phyloP scores from a whole-genome alignment of 257 asterid genomes.

The Penstemon davidsonii region DNA sequence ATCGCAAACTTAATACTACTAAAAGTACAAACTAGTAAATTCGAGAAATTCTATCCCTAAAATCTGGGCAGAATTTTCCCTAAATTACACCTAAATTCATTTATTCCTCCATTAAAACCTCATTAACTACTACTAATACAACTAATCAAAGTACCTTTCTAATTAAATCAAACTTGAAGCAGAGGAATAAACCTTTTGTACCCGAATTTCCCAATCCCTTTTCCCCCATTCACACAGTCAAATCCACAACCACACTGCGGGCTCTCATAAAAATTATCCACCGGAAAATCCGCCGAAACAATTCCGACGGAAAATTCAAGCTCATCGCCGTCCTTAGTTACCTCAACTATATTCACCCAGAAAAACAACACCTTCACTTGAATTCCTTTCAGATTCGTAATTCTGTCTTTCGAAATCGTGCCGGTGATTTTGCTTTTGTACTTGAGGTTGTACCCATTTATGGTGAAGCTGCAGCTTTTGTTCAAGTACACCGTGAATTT shows the following conservation, averaged over 20 bases:
- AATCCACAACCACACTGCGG: conserved; percentile 90
- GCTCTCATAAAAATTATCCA: conserved; percentile 56
- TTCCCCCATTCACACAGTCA: conserved; percentile 34
- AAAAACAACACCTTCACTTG: conserved; percentile 61
- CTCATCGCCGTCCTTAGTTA: conserved; percentile 39
- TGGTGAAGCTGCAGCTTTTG: conserved; percentile 55
- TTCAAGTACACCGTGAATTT: conserved; percentile 53
- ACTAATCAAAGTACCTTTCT: no score
- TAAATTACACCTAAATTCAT: no score
- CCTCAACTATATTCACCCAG: conserved; percentile 68
- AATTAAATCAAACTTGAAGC: conserved; percentile 5
- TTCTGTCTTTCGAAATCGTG: conserved; percentile 39
- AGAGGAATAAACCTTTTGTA: conserved; percentile 24
- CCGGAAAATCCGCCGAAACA: conserved; percentile 54
- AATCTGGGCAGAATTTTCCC: no score
- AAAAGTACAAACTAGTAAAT: no score
- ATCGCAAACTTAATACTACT: no score
- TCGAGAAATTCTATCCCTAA: no score
- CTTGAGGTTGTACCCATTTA: conserved; percentile 55
- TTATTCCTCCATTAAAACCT: no score
- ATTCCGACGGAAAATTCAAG: conserved; percentile 71
- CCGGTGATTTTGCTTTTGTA: conserved; percentile 67
- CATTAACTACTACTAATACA: conserved; percentile 2
- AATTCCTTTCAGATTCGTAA: conserved; percentile 56
- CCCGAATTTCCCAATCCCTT: conserved; percentile 10